Evolutionary conservation across 495 filamentous ascomycete species (phyloP), one percentile per base, ranked within the genome.

Genomic region (Daldinia loculata): DNA sequence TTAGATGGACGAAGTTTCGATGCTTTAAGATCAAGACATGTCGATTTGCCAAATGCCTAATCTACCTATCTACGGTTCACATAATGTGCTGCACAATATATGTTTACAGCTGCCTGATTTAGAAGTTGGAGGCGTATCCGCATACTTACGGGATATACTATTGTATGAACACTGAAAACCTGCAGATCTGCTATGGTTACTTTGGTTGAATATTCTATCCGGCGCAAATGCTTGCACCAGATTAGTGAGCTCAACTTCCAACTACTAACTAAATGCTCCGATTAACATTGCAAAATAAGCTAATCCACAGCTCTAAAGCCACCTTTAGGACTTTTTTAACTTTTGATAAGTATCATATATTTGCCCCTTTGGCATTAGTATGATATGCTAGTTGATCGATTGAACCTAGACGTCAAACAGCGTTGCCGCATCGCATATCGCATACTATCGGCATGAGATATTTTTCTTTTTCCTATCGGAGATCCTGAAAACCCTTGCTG

Each of bases 401-500:
- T 29, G 27, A 29, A 0, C 6, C 27, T 29, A 29, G 6, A 32
- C 29, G 29, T 9, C 7, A 32, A 50, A n/a, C 7, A 12, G 7
- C 12, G 50, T 29, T 6, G 26, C 26, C 14, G 26, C n/a, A 7
- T 43, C 66, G 66, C 67, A 51, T 70, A 7, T 43, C 66, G 66
- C 67, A 51, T 70, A 70, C 50, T 15, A 48, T 70, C 67, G 67
- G 67, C 50, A 65, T 70, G 67, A 70, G 67, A 56, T 26, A 70
- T 64, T 70, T 53, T 22, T 60, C 17, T 19, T 27, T 29, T 15
- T 29, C 48, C 48, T 52, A 15, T 43, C 6, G 22, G n/a, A n/a
- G n/a, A 5, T 5, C 27, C 27, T 6, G 27, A 29, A 52, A 8
- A 29, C 9, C 17, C 1, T 45, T 45, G 41, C 17, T 8, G 17